These are phyloP conservation scores for Clavariopsis aquatica DNA, from an alignment of 495 filamentous ascomycete species.

Conservation along the genomic window DNA sequence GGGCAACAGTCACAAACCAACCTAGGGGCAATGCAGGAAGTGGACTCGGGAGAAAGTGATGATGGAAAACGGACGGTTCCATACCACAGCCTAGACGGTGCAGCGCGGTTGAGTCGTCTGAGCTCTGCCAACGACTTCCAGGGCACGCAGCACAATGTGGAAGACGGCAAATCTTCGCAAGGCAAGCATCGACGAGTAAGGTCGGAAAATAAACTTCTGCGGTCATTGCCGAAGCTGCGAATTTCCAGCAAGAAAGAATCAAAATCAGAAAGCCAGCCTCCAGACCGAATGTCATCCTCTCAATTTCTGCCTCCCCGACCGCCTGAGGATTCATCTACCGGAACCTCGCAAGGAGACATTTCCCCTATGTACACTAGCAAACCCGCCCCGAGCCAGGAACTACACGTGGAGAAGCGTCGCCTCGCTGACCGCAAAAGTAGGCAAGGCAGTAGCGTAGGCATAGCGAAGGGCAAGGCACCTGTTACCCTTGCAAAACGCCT, in stretches of 20 bases:
- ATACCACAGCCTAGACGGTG: slow-evolving; percentile 29
- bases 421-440: slow-evolving; percentile 21
- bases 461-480: slow-evolving; percentile 47
- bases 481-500: slow-evolving; percentile 64
- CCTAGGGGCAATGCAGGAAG: slow-evolving; percentile 30
- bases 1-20: slow-evolving; percentile 49
- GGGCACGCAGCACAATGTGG: slow-evolving; percentile 37
- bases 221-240: slow-evolving; percentile 58
- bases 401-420: slow-evolving; percentile 41
- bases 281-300: slow-evolving; percentile 43
- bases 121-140: slow-evolving; percentile 38
- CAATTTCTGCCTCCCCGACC: slow-evolving; percentile 44
- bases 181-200: slow-evolving; percentile 57
- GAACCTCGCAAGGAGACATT: slow-evolving; percentile 40
- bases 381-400: slow-evolving; percentile 27
- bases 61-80: slow-evolving; percentile 41
- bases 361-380: slow-evolving; percentile 18
- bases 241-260: slow-evolving; percentile 45
- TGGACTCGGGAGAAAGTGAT: slow-evolving; percentile 55
- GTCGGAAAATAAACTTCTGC: slow-evolving; percentile 63
- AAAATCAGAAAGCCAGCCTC: slow-evolving; percentile 17
- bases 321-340: slow-evolving; percentile 39
- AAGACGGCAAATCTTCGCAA: slow-evolving; percentile 23
- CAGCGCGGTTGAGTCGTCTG: slow-evolving; percentile 33
- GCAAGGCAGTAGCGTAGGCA: slow-evolving; percentile 39